Base-by-base conservation (phyloP, 306 rosid genomes). In the Cajanus cajan region DNA sequence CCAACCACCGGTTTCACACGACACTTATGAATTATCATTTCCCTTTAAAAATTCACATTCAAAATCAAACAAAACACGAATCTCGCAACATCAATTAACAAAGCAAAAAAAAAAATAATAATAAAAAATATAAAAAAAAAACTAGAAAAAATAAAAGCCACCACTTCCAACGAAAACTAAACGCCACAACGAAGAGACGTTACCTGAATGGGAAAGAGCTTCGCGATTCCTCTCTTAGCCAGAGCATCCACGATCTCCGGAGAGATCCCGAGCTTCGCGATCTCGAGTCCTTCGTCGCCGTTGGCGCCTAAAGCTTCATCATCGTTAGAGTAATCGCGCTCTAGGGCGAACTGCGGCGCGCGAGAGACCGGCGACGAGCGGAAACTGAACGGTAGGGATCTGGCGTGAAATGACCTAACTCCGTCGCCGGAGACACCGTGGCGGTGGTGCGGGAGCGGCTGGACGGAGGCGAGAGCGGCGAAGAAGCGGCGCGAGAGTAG, bases 151-250 rank as follows among this genome's bases (percentile, higher is more conserved):
- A 6, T 10, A 41, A 0, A 61, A 5, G 10, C 2, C 12, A 31
- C 43, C 31, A 15, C 1, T 69, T 89, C 90, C 71, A 31, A 70
- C 37, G 87, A 61, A 33, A 28, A 15, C 13, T 15, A 12, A 61
- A 9, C 14, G 15, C 8, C 68, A 31, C 19, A 31, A 11, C 9
- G 6, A 61, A 31, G 14, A n/a, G 22, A 14, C 13, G 13, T 6
- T 61, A 91, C 99, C 97, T 96, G 99, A 37, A 96, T 96, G 8
- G 99, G 99, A 13, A 96, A 96, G 50, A 96, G 96, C 87, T 91
- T 96, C 6, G 82, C 62, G 82, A 96, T 96, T 1, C 98, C 96
- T 86, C 57, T 93, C 80, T 83, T 89, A 16, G 87, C 91, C 87
- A 96, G 45, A 83, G 98, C 88, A 73, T 94, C 79, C 1, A 93